Conservation (phyloP, 768 basidiomycete species). For the Agaricus sinodeliciosus region DNA sequence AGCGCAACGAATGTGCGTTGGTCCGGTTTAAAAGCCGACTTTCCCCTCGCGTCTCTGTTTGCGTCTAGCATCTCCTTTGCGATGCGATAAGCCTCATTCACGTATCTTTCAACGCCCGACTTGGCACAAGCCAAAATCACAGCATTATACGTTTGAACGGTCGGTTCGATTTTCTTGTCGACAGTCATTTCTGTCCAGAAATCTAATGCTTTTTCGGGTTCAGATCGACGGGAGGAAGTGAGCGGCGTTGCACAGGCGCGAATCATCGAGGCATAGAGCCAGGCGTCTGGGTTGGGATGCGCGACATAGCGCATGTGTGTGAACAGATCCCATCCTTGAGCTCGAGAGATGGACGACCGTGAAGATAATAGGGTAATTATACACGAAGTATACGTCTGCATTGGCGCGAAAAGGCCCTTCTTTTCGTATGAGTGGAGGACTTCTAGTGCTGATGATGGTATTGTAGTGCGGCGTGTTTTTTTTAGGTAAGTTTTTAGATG, state of each 20-base stretch:
- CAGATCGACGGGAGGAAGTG: constrained; percentile 41
- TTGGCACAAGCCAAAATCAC: constrained; percentile 76
- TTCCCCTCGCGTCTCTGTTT: constrained; percentile 58
- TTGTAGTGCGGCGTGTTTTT: constrained; percentile 34
- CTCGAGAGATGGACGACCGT: constrained; percentile 45
- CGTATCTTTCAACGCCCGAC: constrained; percentile 53
- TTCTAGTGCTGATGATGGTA: constrained; percentile 58
- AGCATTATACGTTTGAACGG: constrained; percentile 68
- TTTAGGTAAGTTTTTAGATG: constrained; percentile 34
- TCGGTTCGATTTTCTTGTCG: constrained; percentile 59
- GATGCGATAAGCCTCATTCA: constrained; percentile 78
- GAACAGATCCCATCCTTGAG: constrained; percentile 92
- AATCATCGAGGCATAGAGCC: constrained; percentile 83
- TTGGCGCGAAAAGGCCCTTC: constrained; percentile 54
- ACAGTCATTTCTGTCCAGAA: constrained; percentile 90
- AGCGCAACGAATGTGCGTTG: constrained; percentile 70
- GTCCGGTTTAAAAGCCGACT: constrained; percentile 53
- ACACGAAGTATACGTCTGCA: constrained; percentile 66
- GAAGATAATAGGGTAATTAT: constrained; percentile 53
- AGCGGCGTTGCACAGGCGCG: constrained; percentile 65
- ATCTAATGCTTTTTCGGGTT: constrained; percentile 90
- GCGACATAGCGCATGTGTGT: constrained; percentile 95
- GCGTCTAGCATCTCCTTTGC: constrained; percentile 83
- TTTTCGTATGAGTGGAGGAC: constrained; percentile 71
- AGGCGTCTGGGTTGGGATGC: constrained; percentile 68